Evolutionary conservation across 495 filamentous ascomycete genomes (phyloP), one percentile per base, ranked within the genome.

Genomic region (Aspergillus sclerotioniger): DNA sequence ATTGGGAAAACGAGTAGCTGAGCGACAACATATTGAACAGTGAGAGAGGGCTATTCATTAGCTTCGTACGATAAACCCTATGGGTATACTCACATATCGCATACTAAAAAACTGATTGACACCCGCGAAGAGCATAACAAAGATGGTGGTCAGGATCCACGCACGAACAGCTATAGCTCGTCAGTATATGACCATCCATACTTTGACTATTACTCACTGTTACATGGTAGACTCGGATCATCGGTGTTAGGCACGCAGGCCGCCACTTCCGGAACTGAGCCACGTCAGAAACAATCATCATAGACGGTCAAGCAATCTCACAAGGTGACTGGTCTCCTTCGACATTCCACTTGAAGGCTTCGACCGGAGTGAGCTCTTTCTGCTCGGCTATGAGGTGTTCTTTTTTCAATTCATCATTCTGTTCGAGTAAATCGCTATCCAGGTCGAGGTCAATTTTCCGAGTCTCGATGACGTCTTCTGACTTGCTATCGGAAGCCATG

Each of bases 11-110:
- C 83, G 32, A 88, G 70, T 33, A 88, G 76, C 65, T 87, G 84
- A n/a, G 83, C 83, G 8, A 86, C 81, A 43, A 87, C 76, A 48
- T 84, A 73, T 20, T 80, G 81, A 63, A 95, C 91, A 7, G 84
- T 82, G 63, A 95, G 88, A 61, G 88, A 91, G 25, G 90, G 90
- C 78, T 93, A 90, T 0, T n/a, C 12, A 32, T 28, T 32, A 25
- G 17, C 31, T 17, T 13, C 21, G 13, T 8, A 16, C 6, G 12
- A 19, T 10, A 21, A 15, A n/a, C 5, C 5, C 2, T 7, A 3
- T 1, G 51, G 25, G 5, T 13, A 3, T 3, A 57, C 62, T n/a
- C 53, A 68, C 66, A 58, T 69, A 69, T 62, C 66, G 61, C 21
- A 69, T 51, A 28, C 66, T 60, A 32, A 69, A 69, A 25, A 69